phyloP scores from a whole-genome alignment of 768 basidiomycete species.

The Neoboletus brunneissimus region DNA sequence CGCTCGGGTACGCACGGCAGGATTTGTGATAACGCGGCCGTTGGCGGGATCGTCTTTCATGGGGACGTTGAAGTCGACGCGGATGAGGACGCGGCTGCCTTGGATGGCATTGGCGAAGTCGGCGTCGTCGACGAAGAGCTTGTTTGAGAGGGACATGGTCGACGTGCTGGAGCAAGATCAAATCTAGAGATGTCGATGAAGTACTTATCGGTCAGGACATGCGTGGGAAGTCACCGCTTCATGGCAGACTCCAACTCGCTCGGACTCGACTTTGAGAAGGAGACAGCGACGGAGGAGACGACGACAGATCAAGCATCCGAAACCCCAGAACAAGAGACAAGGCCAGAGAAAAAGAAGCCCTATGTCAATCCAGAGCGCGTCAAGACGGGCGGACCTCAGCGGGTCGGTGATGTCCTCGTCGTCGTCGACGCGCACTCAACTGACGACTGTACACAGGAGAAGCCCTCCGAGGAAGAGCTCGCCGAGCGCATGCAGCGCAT shows the following conservation, averaged over 20 bases:
- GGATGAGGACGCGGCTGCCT: conserved; percentile 86
- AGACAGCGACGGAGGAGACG: conserved; percentile 9
- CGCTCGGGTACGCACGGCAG: conserved; percentile 64
- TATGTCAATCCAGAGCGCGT: conserved; percentile 84
- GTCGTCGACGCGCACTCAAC: background rate
- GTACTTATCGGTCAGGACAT: conserved; percentile 3
- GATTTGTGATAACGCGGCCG: conserved; percentile 93
- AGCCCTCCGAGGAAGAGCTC: conserved; percentile 64
- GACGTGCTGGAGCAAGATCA: conserved; percentile 14
- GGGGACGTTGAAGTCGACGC: conserved; percentile 96
- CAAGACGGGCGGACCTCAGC: conserved; percentile 74
- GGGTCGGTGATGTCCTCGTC: conserved; percentile 40
- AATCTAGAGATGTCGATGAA: background rate
- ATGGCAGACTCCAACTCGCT: conserved; percentile 61
- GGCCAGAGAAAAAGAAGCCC: conserved; percentile 59
- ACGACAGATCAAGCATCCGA: conserved; percentile 6
- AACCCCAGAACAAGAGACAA: conserved; percentile 14
- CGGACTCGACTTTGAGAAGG: conserved; percentile 63
- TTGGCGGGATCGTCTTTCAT: conserved; percentile 67
- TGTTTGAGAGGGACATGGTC: conserved; percentile 91
- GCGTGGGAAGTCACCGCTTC: conserved; percentile 24
- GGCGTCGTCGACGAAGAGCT: conserved; percentile 89
- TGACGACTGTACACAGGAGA: conserved; percentile 49
- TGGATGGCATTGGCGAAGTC: conserved; percentile 52
- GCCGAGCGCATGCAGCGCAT: conserved; percentile 68